A percentile compares a stretch with the other conserved stretches of the same genome.
Evolutionary conservation across 768 basidiomycete species (phyloP).

Genomic region (Leccinellum albellum): DNA sequence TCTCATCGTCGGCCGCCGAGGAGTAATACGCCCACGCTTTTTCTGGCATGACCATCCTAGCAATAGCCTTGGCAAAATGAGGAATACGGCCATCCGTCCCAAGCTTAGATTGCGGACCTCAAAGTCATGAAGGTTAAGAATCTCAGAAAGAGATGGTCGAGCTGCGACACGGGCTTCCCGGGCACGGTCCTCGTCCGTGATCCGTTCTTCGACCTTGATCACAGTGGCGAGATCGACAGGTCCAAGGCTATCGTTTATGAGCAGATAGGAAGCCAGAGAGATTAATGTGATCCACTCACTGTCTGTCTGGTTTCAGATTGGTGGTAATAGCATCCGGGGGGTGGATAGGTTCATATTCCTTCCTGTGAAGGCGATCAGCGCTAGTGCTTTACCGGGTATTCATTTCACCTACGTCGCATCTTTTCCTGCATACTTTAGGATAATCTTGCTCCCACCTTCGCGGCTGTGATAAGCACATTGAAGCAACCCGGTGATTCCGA

Average conservation of each 20-base stretch:
- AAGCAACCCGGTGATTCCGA: neutral
- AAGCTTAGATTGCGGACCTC: conserved; percentile 49
- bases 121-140: conserved; percentile 91
- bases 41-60: conserved; percentile 72
- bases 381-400: neutral
- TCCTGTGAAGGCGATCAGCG: conserved; percentile 34
- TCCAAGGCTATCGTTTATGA: conserved; percentile 51
- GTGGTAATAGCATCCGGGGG: conserved; percentile 77
- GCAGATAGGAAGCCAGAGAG: neutral
- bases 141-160: conserved; percentile 71
- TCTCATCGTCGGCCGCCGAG: conserved; percentile 95
- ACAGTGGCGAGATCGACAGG: conserved; percentile 67
- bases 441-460: conserved; percentile 76
- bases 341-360: conserved; percentile 86
- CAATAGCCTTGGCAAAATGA: conserved; percentile 59
- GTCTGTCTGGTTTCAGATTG: conserved; percentile 80
- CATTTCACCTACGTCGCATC: conserved; percentile 70
- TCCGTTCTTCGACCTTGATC: conserved; percentile 54
- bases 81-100: neutral
- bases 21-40: conserved; percentile 98
- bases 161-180: conserved; percentile 58
- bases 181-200: conserved; percentile 69
- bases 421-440: conserved; percentile 84
- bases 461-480: conserved; percentile 1
- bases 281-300: conserved; percentile 40